Percentiles rank a stretch among this genome's conserved stretches.
phyloP scores from a whole-genome alignment of 352 stramenopile genomes.

The Phytophthora rubi region DNA sequence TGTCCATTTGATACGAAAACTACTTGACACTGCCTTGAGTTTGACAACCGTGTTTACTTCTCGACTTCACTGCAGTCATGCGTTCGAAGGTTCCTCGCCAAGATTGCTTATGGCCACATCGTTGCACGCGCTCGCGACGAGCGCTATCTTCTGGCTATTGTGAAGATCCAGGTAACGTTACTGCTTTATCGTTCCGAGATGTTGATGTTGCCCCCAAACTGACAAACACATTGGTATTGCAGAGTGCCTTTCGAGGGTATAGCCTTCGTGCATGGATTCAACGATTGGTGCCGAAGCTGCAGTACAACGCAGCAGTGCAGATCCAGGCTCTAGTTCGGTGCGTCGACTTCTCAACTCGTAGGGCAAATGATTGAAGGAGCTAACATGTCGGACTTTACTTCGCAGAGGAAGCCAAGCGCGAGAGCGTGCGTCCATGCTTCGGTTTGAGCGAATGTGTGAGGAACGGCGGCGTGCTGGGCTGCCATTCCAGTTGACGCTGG shows the following conservation, averaged over 20 bases:
- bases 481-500: slow-evolving; percentile 52
- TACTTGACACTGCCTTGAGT: neutral
- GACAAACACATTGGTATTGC: neutral
- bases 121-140: slow-evolving; percentile 54
- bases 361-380: no score
- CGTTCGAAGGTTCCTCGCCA: slow-evolving; percentile 59
- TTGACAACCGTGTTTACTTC: neutral
- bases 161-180: slow-evolving; percentile 56
- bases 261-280: slow-evolving; percentile 48
- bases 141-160: slow-evolving; percentile 40
- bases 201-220: neutral
- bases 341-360: neutral
- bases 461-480: slow-evolving; percentile 36
- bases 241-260: slow-evolving; percentile 57
- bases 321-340: slow-evolving; percentile 68
- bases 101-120: slow-evolving; percentile 47
- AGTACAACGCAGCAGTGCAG: slow-evolving; percentile 47
- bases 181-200: neutral
- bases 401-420: slow-evolving; percentile 57
- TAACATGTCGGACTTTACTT: neutral
- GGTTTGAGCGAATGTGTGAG: slow-evolving; percentile 60
- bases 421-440: slow-evolving; percentile 54
- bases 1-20: neutral
- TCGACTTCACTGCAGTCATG: slow-evolving; percentile 28
- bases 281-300: slow-evolving; percentile 51